Evolutionary conservation across 805 yeast genomes (phyloP).

Genomic region (Brettanomyces nanus): DNA sequence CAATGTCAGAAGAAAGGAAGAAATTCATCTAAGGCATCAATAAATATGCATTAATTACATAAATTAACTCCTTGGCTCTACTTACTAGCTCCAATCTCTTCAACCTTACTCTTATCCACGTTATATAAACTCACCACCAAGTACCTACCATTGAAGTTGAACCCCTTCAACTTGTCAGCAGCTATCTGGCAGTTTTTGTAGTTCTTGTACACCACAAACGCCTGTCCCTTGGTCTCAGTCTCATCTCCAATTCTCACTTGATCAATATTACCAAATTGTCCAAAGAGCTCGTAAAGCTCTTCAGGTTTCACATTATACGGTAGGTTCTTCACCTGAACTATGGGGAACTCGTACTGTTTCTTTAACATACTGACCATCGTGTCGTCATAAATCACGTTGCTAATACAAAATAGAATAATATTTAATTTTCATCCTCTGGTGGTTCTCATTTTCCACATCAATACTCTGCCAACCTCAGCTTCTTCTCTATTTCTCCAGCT

Average conservation of each 20-base stretch:
- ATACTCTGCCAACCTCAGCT: constrained; percentile 56
- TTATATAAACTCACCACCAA: constrained; percentile 42
- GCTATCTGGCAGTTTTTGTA: constrained; percentile 41
- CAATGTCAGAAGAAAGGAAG: no score
- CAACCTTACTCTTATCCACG: constrained; percentile 31
- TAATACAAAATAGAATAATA: no score
- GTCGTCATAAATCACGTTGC: background rate
- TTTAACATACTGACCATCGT: constrained; percentile 2
- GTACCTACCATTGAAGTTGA: constrained; percentile 50
- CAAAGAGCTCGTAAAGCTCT: constrained; percentile 44
- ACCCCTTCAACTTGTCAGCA: constrained; percentile 48
- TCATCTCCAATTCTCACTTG: constrained; percentile 42
- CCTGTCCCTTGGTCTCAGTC: constrained; percentile 39
- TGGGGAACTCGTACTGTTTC: constrained; percentile 24
- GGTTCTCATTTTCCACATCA: no score
- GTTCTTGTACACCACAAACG: constrained; percentile 45
- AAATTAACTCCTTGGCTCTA: no score
- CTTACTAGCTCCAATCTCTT: no score
- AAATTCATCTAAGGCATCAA: no score
- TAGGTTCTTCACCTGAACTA: constrained; percentile 45
- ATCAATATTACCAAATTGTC: constrained; percentile 46
- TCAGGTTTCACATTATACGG: constrained; percentile 41
- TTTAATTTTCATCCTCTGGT: no score
- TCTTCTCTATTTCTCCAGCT: constrained; percentile 52
- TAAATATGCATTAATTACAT: no score